Conservation (phyloP, 257 asterid species). For the Solanum gracilifrons region DNA sequence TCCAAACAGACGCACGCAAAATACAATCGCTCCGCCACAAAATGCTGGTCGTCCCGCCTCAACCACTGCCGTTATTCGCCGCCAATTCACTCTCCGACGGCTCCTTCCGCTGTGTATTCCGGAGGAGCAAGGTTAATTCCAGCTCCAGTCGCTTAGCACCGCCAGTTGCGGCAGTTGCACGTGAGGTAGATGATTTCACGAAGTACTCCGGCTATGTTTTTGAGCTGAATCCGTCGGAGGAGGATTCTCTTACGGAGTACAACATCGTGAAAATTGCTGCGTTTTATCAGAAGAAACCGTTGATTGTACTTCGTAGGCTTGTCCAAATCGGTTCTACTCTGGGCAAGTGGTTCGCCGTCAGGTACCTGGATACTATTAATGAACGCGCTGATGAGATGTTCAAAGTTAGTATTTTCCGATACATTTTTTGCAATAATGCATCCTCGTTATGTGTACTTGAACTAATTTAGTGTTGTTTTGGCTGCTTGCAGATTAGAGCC, state of each 20-base stretch:
- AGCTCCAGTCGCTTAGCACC: conserved; percentile 14
- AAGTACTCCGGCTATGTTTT: conserved; percentile 77
- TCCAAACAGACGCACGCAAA: not conserved
- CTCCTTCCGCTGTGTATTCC: conserved; percentile 1
- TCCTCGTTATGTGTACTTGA: not conserved
- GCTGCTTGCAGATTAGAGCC: conserved; percentile 64
- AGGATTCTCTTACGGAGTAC: conserved; percentile 62
- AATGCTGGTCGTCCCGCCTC: conserved; percentile 13
- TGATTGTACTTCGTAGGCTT: conserved; percentile 62
- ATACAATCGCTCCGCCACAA: not conserved
- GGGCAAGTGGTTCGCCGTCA: conserved; percentile 88
- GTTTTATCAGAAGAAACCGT: conserved; percentile 67
- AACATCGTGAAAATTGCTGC: conserved; percentile 38
- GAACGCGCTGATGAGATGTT: conserved; percentile 78
- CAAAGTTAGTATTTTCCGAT: conserved; percentile 28
- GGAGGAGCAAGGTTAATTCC: not conserved
- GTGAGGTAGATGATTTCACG: conserved; percentile 64
- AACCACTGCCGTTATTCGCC: conserved; percentile 10
- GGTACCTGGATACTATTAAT: conserved; percentile 52
- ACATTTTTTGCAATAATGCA: not conserved
- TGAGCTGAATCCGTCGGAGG: conserved; percentile 62
- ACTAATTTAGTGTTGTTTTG: conserved; percentile 2
- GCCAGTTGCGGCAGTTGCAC: conserved; percentile 17
- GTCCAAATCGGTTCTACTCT: conserved; percentile 65
- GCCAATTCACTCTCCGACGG: not conserved